Evolutionary conservation across 2,329 filamentous ascomycete species (phyloP).

Genomic region (Trichothecium sympodiale): DNA sequence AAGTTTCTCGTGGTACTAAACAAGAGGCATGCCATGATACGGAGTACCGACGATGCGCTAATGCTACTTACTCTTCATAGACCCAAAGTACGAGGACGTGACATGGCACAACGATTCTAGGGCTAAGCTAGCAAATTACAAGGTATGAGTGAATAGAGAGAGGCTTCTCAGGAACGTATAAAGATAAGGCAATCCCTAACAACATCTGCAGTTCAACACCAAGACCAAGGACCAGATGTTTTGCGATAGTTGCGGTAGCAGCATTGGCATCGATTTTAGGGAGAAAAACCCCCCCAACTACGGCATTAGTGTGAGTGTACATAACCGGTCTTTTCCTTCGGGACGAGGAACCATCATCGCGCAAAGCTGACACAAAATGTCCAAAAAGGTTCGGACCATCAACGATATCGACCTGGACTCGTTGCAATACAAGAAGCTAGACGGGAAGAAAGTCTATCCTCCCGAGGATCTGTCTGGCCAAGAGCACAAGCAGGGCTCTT

Average conservation of each 20-base stretch:
- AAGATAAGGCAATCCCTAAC: neutral
- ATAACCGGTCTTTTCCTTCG: neutral
- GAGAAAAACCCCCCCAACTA: slow-evolving; percentile 18
- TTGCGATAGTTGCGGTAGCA: slow-evolving; percentile 33
- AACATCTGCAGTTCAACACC: slow-evolving; percentile 27
- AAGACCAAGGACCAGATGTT: slow-evolving; percentile 37
- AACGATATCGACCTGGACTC: slow-evolving; percentile 27
- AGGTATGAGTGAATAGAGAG: slow-evolving; percentile 5
- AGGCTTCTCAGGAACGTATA: neutral
- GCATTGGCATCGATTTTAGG: slow-evolving; percentile 34
- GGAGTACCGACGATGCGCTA: too few relatives aligned
- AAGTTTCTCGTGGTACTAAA: slow-evolving; percentile 8
- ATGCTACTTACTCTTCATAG: slow-evolving; percentile 11
- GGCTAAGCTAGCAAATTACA: slow-evolving; percentile 22
- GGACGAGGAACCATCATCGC: too few relatives aligned
- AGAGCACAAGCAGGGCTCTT: neutral
- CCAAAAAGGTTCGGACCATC: slow-evolving; percentile 25
- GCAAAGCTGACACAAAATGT: neutral
- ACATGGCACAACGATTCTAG: slow-evolving; percentile 30
- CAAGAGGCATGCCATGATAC: too few relatives aligned
- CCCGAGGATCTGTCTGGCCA: slow-evolving; percentile 25
- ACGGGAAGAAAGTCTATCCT: slow-evolving; percentile 25
- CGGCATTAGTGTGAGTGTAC: slow-evolving; percentile 30
- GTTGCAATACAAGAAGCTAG: slow-evolving; percentile 21
- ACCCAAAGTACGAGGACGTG: slow-evolving; percentile 26